Conservation (phyloP, 495 filamentous ascomycete species). For the Neurospora pannonica region DNA sequence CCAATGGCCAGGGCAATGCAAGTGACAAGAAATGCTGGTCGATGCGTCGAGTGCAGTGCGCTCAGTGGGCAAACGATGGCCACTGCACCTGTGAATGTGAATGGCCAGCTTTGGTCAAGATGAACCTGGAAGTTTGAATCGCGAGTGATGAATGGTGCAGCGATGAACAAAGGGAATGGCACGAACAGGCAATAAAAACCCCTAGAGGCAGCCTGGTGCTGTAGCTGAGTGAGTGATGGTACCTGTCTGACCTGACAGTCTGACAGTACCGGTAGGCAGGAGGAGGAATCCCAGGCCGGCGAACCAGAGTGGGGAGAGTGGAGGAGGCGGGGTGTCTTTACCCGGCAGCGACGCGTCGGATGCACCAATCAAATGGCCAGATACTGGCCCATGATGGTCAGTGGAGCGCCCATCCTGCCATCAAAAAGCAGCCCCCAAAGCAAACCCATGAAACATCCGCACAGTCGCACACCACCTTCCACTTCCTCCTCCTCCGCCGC, state of each 20-base stretch:
- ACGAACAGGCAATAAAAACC: neutral
- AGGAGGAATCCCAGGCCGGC: neutral
- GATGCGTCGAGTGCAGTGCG: neutral
- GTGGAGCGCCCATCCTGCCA: neutral
- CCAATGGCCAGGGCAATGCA: neutral
- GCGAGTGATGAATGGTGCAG: neutral
- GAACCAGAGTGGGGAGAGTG: neutral
- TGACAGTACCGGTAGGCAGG: neutral
- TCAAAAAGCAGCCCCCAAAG: neutral
- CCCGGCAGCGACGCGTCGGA: neutral
- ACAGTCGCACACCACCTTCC: neutral
- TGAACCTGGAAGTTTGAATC: neutral
- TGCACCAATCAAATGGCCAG: neutral
- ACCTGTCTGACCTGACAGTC: neutral
- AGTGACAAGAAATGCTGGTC: neutral
- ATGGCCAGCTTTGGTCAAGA: neutral
- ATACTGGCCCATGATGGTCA: neutral
- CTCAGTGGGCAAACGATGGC: neutral
- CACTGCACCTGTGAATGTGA: neutral
- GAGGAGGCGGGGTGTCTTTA: neutral
- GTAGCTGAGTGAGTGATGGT: neutral
- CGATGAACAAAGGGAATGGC: neutral
- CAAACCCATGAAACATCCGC: neutral
- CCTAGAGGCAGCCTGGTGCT: neutral
- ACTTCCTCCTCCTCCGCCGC: neutral